Evolutionary conservation across 805 yeast genomes (phyloP).

Genomic region (Blastobotrys attinorum): DNA sequence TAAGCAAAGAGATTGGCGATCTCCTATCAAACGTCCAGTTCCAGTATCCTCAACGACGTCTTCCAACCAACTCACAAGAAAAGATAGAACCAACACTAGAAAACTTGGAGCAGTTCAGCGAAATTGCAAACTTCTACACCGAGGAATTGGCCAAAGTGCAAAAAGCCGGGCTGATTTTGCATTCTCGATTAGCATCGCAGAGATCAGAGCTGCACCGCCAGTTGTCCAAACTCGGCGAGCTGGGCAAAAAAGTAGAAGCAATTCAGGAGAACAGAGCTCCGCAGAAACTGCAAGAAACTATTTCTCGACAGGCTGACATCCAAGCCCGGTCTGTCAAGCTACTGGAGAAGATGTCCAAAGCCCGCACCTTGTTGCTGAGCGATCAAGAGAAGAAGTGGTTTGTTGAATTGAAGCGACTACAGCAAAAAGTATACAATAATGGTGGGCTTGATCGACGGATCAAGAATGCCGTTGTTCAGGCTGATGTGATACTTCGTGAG

Average conservation of each 20-base stretch:
- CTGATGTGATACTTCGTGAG: constrained; percentile 3
- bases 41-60: not conserved
- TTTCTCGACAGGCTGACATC: constrained; percentile 30
- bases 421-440: constrained; percentile 18
- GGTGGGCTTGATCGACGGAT: constrained; percentile 19
- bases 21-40: constrained; percentile 3
- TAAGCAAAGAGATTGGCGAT: constrained; percentile 5
- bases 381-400: constrained; percentile 40
- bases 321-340: constrained; percentile 28
- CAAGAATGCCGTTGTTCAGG: constrained; percentile 8
- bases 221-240: constrained; percentile 24
- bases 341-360: constrained; percentile 22
- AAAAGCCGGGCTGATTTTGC: constrained; percentile 31
- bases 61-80: constrained; percentile 14
- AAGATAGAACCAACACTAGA: constrained; percentile 20
- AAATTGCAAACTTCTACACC: constrained; percentile 17
- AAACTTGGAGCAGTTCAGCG: constrained; percentile 19
- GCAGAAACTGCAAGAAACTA: constrained; percentile 15
- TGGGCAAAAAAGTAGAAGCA: constrained; percentile 15
- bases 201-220: constrained; percentile 38
- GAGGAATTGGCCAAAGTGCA: constrained; percentile 24
- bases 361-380: constrained; percentile 30
- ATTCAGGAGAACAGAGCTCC: constrained; percentile 6
- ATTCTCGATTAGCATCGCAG: constrained; percentile 33
- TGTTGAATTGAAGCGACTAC: constrained; percentile 34